A percentile compares a stretch with the other conserved stretches of the same genome.
Conservation (phyloP, 2,329 filamentous ascomycete species). For the Fusarium praegraminearum region DNA sequence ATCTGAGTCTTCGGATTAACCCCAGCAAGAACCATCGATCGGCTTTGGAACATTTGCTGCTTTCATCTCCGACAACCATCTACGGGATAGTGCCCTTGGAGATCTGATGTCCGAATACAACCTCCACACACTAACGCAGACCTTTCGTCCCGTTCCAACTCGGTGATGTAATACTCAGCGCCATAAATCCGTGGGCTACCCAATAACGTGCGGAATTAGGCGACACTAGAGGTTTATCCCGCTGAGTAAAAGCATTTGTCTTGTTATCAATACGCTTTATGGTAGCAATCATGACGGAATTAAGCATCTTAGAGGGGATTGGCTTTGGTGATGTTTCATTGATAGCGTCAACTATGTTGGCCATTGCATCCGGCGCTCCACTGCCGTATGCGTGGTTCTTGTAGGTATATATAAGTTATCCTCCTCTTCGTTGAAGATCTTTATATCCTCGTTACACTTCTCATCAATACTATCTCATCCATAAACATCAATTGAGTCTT, state of each 20-base stretch:
- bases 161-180: conserved; percentile 30
- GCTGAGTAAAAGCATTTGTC: background rate
- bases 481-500: background rate
- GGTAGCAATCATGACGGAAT: conserved; percentile 1
- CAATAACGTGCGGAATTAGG: conserved; percentile 6
- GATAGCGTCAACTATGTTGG: background rate
- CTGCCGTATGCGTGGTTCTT: background rate
- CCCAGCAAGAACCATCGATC: conserved; percentile 33
- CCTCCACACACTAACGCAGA: background rate
- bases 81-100: conserved; percentile 20
- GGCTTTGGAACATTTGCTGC: conserved; percentile 42
- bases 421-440: background rate
- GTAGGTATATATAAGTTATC: conserved; percentile 9
- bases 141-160: background rate
- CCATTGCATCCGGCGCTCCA: background rate
- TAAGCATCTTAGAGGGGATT: background rate
- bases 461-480: background rate
- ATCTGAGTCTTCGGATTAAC: conserved; percentile 35
- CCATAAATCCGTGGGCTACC: conserved; percentile 19
- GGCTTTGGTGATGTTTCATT: background rate
- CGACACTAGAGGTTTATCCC: background rate
- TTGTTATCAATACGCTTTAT: background rate
- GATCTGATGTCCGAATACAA: conserved; percentile 28
- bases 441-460: background rate
- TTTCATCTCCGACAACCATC: conserved; percentile 24